Conservation (phyloP, 208 protist genomes). For the Kentomonas sorsogonicus region DNA sequence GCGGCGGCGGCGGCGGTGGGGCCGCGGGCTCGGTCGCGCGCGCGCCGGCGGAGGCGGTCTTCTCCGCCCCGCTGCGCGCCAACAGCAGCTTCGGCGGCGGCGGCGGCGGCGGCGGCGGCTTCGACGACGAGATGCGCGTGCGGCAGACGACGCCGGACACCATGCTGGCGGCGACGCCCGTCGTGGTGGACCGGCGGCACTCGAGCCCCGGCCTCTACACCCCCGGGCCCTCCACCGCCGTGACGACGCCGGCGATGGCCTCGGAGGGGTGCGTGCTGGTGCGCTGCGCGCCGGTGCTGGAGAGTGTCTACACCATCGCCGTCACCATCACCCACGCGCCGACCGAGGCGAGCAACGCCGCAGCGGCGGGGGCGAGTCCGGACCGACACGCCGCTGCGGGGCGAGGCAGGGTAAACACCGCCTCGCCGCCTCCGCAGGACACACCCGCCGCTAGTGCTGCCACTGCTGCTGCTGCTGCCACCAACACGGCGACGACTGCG, state of each 20-base stretch:
- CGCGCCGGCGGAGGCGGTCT: not conserved
- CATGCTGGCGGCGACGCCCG: conserved; percentile 26
- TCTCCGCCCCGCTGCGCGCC: too few species aligned
- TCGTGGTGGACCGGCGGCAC: conserved; percentile 54
- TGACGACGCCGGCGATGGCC: conserved; percentile 37
- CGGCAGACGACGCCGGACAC: conserved; percentile 7
- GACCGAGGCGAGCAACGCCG: not conserved
- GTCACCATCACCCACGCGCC: conserved; percentile 51
- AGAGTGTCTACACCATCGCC: conserved; percentile 49
- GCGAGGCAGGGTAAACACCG: too few species aligned
- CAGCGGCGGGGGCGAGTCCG: not conserved
- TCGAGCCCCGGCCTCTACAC: conserved; percentile 62
- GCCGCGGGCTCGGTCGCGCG: not conserved
- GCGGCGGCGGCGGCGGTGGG: not conserved
- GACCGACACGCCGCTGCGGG: too few species aligned
- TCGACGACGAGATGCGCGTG: too few species aligned
- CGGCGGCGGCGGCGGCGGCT: too few species aligned
- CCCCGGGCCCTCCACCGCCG: conserved; percentile 66
- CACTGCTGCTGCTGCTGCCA: too few species aligned
- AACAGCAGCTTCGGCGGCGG: too few species aligned
- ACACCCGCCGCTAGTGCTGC: too few species aligned
- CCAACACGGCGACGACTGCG: too few species aligned
- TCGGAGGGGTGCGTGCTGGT: conserved; percentile 38
- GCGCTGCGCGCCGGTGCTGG: conserved; percentile 54
- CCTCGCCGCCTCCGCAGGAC: too few species aligned